These are phyloP conservation scores for Amphirosellinia nigrospora DNA, from an alignment of 495 filamentous ascomycete species.

Conservation along the genomic window DNA sequence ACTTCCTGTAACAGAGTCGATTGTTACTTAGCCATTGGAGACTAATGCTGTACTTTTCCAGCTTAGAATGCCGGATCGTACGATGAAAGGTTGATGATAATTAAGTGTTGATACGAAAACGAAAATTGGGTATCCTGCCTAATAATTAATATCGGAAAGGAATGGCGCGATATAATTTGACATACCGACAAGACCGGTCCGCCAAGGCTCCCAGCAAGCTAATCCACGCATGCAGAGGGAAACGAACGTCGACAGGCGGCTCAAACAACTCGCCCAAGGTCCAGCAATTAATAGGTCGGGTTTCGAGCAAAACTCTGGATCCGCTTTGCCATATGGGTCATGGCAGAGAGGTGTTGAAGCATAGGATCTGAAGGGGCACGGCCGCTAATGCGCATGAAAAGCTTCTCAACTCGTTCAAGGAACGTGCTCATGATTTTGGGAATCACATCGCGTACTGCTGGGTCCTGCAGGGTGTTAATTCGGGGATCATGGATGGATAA, in stretches of 20 bases:
- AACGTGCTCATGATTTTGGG: conserved; percentile 76
- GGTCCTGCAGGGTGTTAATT: conserved; percentile 59
- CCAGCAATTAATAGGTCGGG: conserved; percentile 11
- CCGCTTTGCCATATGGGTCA: conserved; percentile 35
- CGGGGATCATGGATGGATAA: conserved; percentile 26
- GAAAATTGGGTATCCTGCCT: conserved; percentile 19
- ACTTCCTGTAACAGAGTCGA: neutral
- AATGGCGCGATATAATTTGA: neutral
- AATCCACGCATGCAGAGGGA: neutral
- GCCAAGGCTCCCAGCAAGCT: neutral
- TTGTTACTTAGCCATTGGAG: neutral
- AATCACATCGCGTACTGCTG: conserved; percentile 75
- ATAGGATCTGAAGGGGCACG: conserved; percentile 63
- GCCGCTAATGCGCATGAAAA: conserved; percentile 72
- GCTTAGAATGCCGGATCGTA: conserved; percentile 7
- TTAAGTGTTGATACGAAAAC: conserved; percentile 11
- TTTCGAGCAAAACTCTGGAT: conserved; percentile 27
- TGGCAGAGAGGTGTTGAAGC: conserved; percentile 31
- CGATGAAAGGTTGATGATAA: conserved; percentile 7
- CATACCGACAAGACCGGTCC: conserved; percentile 7
- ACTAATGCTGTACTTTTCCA: neutral
- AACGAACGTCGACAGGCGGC: neutral
- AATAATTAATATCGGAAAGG: neutral
- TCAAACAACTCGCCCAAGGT: neutral
- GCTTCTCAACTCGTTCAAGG: conserved; percentile 69